Base-by-base conservation (phyloP, 768 basidiomycete species). In the Dacryopinax primogenitus region DNA sequence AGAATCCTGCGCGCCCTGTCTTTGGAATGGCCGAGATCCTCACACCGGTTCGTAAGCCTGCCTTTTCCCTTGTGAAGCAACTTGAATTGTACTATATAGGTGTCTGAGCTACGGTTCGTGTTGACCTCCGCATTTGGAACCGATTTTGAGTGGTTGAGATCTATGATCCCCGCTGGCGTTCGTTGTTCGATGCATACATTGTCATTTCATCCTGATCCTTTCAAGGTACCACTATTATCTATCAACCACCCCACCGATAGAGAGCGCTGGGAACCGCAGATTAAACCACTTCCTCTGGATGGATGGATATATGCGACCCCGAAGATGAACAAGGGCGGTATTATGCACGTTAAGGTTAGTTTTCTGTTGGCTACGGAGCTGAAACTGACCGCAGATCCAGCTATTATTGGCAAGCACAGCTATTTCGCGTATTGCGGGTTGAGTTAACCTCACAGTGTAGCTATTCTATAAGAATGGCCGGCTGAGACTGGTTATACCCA, bases 391-490 rank as follows among this genome's bases (percentile, higher is more conserved):
- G n/a, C n/a, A n/a, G n/a, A n/a, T 32, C 51, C 23, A 92, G 90
- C 88, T 87, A 70, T 88, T 90, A 84, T 78, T 88, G 63, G 84
- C 86, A 74, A 69, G 78, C 44, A 7, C 28, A 26, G 28, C 12
- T 26, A 21, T 23, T 21, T 16, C 28, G 63, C 28, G 23, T 3
- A 15, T 1, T 4, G 64, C 3, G 32, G 33, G 21, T 62, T 33
- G 68, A 11, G 35, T 1, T 64, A 15, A 64, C 61, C 66, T 33
- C 15, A 6, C 64, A 16, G 16, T 18, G 1, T 68, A 92, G 88
- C 78, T 95, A 6, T 93, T 94, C 68, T 92, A 93, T 76, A 90
- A 86, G 70, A 81, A 83, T 6, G 90, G 91, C 11, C 83, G 89
- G 34, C 76, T 95, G 33, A 84, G 93, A 1, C 79, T 94, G 12